Evolutionary conservation across 2,329 filamentous ascomycete genomes (phyloP), one percentile per base, ranked within the genome.

Genomic region (Albophoma yamanashiensis): DNA sequence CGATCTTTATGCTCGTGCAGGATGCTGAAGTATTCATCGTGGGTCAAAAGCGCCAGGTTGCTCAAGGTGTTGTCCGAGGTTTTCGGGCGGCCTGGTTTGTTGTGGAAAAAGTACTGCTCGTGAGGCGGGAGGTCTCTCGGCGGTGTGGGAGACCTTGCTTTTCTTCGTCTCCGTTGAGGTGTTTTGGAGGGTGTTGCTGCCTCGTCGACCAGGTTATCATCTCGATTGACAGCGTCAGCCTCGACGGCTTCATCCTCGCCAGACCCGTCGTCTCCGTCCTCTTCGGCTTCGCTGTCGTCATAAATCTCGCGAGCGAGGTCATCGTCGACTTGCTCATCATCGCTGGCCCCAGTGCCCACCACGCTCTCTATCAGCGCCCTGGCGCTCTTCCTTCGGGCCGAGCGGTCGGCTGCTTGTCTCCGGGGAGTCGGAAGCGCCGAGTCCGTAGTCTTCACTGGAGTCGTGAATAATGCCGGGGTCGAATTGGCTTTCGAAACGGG

Each of bases 41-140:
- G 92, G 1, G 89, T 92, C 60, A 97, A 84, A 14, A 96, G 78
- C 4, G 84, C 79, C 40, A 95, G 78, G 5, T 88, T 86, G 0
- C 88, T 82, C 6, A 97, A 79, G 0, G 86, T 96, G 65, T 94
- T 94, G 70, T 90, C 89, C 1, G 92, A 97, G 0, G 93, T 96
- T 73, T 92, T 92, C 53, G 85, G 80, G 4, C 86, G 82, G 2
- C 91, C 92, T 0, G 90, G 86, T 56, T 91, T 87, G 70, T 96
- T 97, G 69, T 97, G 91, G 69, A 88, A 90, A 73, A 99, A 97
- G 76, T 95, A 99, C 65, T 89, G 84, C 72, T 97, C 94, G 69
- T 97, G 91, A 0, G 92, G 81, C 6, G 92, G 89, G 2, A 97
- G 81, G 67, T 96, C 84, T 58, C 85, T 82, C 22, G 93, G 91